phyloP scores from a whole-genome alignment of 1,284 basidiomycete genomes.

The Ceratobasidium theobromae region DNA sequence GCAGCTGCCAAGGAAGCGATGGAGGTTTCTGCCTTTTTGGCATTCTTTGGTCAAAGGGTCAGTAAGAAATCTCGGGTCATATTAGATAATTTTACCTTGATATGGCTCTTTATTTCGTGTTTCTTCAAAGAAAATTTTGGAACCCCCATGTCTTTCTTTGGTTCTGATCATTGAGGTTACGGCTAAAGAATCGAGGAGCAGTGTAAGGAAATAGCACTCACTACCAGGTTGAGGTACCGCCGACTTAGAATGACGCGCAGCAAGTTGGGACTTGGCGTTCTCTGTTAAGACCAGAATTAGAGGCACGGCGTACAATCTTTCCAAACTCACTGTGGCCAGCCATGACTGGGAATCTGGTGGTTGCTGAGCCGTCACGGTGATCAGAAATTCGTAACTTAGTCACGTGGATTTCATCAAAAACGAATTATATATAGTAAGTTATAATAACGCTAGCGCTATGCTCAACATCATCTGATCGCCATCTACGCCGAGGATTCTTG shows the following conservation, averaged over 20 bases:
- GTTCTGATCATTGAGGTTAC: conserved; percentile 49
- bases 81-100: conserved; percentile 50
- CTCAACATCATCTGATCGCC: too few species aligned
- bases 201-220: neutral
- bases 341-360: neutral
- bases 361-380: neutral
- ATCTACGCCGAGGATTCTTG: too few species aligned
- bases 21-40: neutral
- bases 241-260: conserved; percentile 10
- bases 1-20: neutral
- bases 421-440: too few species aligned
- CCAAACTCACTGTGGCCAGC: conserved; percentile 3
- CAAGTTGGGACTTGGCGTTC: conserved; percentile 8
- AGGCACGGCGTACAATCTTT: too few species aligned
- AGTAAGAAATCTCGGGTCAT: conserved; percentile 34
- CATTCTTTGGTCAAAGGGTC: conserved; percentile 10
- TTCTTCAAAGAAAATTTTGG: conserved; percentile 61
- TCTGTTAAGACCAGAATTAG: neutral
- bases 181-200: neutral
- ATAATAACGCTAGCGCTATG: too few species aligned
- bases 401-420: too few species aligned
- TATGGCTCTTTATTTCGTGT: conserved; percentile 52
- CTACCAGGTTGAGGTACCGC: conserved; percentile 22
- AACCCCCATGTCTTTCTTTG: conserved; percentile 81
- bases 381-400: too few species aligned